phyloP scores from a whole-genome alignment of 148 eudicot species.

The Nepenthes mirabilis region DNA sequence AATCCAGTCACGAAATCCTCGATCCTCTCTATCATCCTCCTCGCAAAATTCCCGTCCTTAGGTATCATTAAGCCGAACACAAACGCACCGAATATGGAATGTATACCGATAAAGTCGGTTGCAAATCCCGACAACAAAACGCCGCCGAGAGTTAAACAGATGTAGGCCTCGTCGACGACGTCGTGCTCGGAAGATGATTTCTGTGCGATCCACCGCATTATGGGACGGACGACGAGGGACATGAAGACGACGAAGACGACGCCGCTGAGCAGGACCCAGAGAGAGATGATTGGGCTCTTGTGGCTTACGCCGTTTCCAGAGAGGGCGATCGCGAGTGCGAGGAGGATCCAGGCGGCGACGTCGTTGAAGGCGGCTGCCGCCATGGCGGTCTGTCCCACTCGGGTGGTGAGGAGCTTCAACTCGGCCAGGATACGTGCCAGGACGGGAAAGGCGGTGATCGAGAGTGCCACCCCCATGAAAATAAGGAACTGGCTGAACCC shows the following conservation, averaged over 20 bases:
- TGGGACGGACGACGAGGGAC: slow-evolving; percentile 8
- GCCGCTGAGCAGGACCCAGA: slow-evolving; percentile 33
- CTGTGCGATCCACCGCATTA: slow-evolving; percentile 13
- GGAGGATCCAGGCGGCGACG: slow-evolving; percentile 31
- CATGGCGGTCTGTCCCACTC: slow-evolving; percentile 38
- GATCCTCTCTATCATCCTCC: slow-evolving; percentile 24
- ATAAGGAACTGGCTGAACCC: slow-evolving; percentile 20
- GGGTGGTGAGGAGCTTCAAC: slow-evolving; percentile 39
- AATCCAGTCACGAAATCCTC: slow-evolving; percentile 38
- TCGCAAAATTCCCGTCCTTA: slow-evolving; percentile 21
- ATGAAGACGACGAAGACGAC: slow-evolving; percentile 17
- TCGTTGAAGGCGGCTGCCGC: slow-evolving; percentile 41
- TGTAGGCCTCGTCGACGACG: slow-evolving; percentile 22
- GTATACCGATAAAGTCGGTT: slow-evolving; percentile 44
- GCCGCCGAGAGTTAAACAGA: slow-evolving; percentile 21
- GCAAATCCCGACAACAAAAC: slow-evolving; percentile 35
- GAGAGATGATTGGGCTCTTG: slow-evolving; percentile 10
- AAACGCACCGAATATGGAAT: slow-evolving; percentile 44
- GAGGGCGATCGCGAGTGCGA: slow-evolving; percentile 30
- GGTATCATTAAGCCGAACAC: slow-evolving; percentile 34
- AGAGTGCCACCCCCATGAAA: slow-evolving; percentile 42
- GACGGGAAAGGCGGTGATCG: slow-evolving; percentile 45
- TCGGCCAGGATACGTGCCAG: slow-evolving; percentile 38
- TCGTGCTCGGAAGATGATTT: slow-evolving; percentile 17
- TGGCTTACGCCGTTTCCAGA: slow-evolving; percentile 12